Conservation (phyloP, 2,329 filamentous ascomycete genomes). For the Microdochium nivale region DNA sequence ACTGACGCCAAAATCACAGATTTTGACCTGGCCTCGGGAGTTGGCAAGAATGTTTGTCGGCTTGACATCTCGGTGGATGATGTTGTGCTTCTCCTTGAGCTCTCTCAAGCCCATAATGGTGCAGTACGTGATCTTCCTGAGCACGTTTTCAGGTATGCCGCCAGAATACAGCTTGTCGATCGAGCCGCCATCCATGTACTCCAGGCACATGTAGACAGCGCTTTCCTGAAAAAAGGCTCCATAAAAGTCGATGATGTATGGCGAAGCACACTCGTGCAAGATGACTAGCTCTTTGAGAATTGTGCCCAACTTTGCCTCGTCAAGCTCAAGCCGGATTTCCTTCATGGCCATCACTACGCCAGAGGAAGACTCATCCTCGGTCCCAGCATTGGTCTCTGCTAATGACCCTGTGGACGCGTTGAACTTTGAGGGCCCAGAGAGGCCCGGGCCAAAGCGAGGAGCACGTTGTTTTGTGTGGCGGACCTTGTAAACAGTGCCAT, state of each 20-base stretch:
- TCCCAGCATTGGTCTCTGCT: conserved; percentile 6
- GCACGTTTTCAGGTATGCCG: conserved; percentile 79
- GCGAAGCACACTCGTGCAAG: conserved; percentile 86
- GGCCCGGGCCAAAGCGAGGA: conserved; percentile 50
- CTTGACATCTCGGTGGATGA: conserved; percentile 97
- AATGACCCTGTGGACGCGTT: not conserved
- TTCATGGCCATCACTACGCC: conserved; percentile 98
- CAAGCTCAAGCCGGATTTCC: conserved; percentile 88
- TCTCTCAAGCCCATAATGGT: conserved; percentile 88
- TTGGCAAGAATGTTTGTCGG: conserved; percentile 98
- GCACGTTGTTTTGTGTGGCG: conserved; percentile 63
- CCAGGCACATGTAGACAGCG: conserved; percentile 97
- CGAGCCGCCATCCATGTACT: conserved; percentile 97
- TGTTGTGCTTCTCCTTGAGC: conserved; percentile 96
- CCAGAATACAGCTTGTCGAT: conserved; percentile 93
- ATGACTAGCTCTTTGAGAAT: conserved; percentile 98
- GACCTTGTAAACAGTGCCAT: conserved; percentile 96
- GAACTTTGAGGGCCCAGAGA: conserved; percentile 26
- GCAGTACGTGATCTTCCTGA: conserved; percentile 83
- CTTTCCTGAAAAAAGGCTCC: conserved; percentile 98
- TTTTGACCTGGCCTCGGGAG: conserved; percentile 84
- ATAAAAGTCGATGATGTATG: conserved; percentile 98
- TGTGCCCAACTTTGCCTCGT: conserved; percentile 92
- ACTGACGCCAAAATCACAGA: conserved; percentile 96
- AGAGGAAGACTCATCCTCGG: conserved; percentile 17